Conservation (phyloP, 2,329 filamentous ascomycete genomes). For the Mycosphaerella arachidis region DNA sequence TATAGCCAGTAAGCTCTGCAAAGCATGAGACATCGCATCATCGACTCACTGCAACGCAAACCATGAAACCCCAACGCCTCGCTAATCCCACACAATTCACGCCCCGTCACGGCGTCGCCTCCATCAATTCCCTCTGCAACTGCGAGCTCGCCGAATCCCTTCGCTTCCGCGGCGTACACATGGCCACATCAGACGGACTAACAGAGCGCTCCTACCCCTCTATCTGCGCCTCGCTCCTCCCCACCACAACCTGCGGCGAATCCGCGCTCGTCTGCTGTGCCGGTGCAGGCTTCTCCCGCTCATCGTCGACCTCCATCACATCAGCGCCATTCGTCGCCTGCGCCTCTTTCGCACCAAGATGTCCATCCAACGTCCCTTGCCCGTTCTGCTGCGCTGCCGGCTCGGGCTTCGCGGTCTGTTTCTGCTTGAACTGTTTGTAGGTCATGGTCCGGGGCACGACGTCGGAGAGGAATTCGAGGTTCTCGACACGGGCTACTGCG, state of each 20-base stretch:
- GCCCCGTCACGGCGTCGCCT: not conserved
- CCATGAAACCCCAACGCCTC: not conserved
- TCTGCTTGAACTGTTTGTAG: constrained; percentile 72
- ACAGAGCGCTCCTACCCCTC: not conserved
- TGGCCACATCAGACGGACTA: not conserved
- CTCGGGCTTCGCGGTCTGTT: constrained; percentile 27
- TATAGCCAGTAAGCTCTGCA: not conserved
- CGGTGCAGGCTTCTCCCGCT: not conserved
- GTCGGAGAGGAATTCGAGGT: constrained; percentile 90
- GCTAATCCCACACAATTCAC: not conserved
- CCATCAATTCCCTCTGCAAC: not conserved
- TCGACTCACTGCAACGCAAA: not conserved
- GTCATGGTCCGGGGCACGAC: constrained; percentile 81
- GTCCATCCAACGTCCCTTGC: constrained; percentile 16
- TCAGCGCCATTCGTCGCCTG: constrained; percentile 24
- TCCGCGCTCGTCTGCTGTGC: not conserved
- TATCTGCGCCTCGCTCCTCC: not conserved
- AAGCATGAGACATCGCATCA: not conserved
- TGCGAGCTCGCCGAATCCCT: not conserved
- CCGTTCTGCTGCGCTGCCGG: constrained; percentile 6
- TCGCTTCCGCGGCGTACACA: not conserved
- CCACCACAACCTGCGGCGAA: not conserved
- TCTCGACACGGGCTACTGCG: constrained; percentile 82
- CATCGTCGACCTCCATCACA: constrained; percentile 24
- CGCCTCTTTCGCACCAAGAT: constrained; percentile 16